phyloP scores from a whole-genome alignment of 106 monocot genomes.

The Allium fistulosum region DNA sequence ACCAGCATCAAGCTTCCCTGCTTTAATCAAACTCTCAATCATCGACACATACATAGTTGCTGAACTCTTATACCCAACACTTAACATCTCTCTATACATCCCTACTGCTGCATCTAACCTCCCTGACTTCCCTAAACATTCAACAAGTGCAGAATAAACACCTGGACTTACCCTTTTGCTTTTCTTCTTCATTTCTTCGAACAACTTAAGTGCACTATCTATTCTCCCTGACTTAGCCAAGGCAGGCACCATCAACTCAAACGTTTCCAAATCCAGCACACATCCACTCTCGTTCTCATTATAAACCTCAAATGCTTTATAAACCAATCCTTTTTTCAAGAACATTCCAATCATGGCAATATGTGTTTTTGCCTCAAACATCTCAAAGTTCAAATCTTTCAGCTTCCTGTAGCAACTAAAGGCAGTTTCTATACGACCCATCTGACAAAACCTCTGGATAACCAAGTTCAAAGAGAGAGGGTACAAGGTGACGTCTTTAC shows the following conservation, averaged over 20 bases:
- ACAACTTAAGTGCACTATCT: constrained; percentile 66
- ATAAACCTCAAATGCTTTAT: constrained; percentile 90
- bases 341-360: constrained; percentile 75
- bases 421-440: constrained; percentile 43
- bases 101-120: constrained; percentile 65
- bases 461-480: constrained; percentile 26
- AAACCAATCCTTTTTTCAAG: constrained; percentile 56
- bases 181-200: constrained; percentile 37
- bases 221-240: constrained; percentile 81
- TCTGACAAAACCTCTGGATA: constrained; percentile 28
- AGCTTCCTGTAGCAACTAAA: constrained; percentile 77
- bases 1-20: constrained; percentile 83
- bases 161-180: constrained; percentile 22
- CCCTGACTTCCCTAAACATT: constrained; percentile 81
- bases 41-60: constrained; percentile 44
- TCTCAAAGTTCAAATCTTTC: constrained; percentile 19
- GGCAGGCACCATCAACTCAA: constrained; percentile 67
- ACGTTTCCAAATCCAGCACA: constrained; percentile 47
- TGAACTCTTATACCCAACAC: constrained; percentile 38
- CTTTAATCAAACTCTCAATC: constrained; percentile 74
- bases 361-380: constrained; percentile 33
- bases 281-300: constrained; percentile 29
- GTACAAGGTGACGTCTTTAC: constrained; percentile 22
- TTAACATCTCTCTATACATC: constrained; percentile 71
- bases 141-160: constrained; percentile 59